Conservation (phyloP, 2,329 filamentous ascomycete species). For the Stromatinia cepivora region DNA sequence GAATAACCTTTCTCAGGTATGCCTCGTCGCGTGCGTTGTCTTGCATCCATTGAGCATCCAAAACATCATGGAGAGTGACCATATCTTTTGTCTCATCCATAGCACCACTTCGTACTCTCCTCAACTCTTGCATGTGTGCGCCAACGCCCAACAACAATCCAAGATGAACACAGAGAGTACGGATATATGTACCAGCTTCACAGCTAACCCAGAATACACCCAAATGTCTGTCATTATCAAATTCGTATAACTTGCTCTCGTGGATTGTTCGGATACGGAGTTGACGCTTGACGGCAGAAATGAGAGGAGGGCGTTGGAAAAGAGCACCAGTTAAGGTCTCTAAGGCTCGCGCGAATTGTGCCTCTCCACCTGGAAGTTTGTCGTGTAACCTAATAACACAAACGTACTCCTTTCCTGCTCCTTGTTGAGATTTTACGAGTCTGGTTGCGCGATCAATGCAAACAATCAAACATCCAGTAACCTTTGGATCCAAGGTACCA, state of each 20-base stretch:
- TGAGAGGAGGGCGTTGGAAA: conserved; percentile 94
- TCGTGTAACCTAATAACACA: conserved; percentile 94
- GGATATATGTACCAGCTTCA: conserved; percentile 97
- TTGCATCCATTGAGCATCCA: conserved; percentile 93
- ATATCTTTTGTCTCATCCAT: conserved; percentile 90
- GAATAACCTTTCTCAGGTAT: conserved; percentile 87
- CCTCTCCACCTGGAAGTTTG: conserved; percentile 89
- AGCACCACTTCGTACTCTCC: conserved; percentile 88
- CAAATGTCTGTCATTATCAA: conserved; percentile 96
- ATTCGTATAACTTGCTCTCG: conserved; percentile 95
- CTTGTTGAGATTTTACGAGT: conserved; percentile 97
- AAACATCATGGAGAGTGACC: conserved; percentile 91
- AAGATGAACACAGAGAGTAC: conserved; percentile 94
- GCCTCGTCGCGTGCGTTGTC: conserved; percentile 96
- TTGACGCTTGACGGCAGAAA: conserved; percentile 98
- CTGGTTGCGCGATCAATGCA: conserved; percentile 96
- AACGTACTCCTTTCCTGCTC: conserved; percentile 98
- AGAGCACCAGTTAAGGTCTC: conserved; percentile 95
- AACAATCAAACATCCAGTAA: conserved; percentile 92
- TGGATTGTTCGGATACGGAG: conserved; percentile 97
- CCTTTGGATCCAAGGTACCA: conserved; percentile 96
- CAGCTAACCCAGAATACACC: conserved; percentile 99
- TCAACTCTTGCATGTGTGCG: conserved; percentile 97
- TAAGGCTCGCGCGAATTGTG: conserved; percentile 87
- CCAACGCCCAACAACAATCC: conserved; percentile 76